Base-by-base conservation (phyloP, 1,139 yeast species). In the Sugiyamaella pinicola region DNA sequence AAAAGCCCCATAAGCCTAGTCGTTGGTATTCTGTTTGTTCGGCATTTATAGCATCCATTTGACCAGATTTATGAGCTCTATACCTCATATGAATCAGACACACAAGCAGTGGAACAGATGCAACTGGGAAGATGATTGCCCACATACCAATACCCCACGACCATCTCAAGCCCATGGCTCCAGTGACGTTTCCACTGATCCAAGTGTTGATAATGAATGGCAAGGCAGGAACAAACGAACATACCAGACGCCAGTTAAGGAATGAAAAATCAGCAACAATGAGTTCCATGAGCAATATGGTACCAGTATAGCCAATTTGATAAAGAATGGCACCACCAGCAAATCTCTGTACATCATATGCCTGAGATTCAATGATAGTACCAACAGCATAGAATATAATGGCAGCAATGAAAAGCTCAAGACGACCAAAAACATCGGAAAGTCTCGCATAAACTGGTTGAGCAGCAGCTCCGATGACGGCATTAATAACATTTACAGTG, bases 161-260 rank as follows among this genome's bases (percentile, higher is more conserved):
- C 95, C 95, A 85, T 39, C 73, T 63, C 44, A 48, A 13, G 4
- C 62, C 75, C 38, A 72, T 66, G 8, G 69, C 74, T 4, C 65
- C 59, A 8, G 80, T 71, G 46, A 85, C 72, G 59, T 82, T 74
- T 64, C 90, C 91, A 21, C 83, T 70, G 51, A 85, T 76, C 93
- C 93, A 86, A 15, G 93, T 84, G 66, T 84, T 86, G 68, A 86
- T 83, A 60, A 86, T 80, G 61, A 78, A 83, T 2, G 93, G 93
- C 61, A 81, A 72, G 4, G 87, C 81, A 17, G 90, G 89, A 28
- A 82, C 72, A 59, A 83, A 80, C 29, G 84, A 78, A 58, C 76
- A 77, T 46, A 79, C 74, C 61, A 85, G 74, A 72, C 93, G 81
- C 87, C 90, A 84, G 66, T 82, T 83, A 62, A 85, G 74, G 57